These are phyloP conservation scores for Ramularia collo-cygni DNA, from an alignment of 2,329 filamentous ascomycete genomes.

Conservation along the genomic window DNA sequence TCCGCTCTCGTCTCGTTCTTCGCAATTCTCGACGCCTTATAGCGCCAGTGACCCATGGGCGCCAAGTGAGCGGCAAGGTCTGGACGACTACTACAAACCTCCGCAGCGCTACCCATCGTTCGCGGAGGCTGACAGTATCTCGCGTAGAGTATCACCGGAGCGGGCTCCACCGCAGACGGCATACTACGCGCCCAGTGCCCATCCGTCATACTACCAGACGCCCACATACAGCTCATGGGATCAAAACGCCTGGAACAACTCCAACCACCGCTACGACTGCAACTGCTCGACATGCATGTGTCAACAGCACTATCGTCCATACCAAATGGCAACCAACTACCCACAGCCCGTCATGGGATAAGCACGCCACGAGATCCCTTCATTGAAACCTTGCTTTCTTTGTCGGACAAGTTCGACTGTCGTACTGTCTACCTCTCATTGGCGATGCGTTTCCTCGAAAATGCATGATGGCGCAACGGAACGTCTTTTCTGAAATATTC, in stretches of 20 bases:
- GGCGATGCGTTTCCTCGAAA: too few relatives aligned
- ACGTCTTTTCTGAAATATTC: too few relatives aligned
- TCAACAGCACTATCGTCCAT: conserved; percentile 30
- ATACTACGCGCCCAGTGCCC: conserved; percentile 23
- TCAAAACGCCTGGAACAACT: conserved; percentile 26
- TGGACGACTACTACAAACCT: conserved; percentile 30
- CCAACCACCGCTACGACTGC: conserved; percentile 30
- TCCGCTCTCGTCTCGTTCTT: conserved; percentile 26
- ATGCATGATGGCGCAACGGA: too few relatives aligned
- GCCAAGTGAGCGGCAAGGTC: conserved; percentile 20
- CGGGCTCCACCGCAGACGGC: conserved; percentile 25
- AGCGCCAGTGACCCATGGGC: conserved; percentile 28
- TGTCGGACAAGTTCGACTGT: too few relatives aligned
- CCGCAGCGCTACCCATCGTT: conserved; percentile 27
- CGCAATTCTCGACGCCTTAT: conserved; percentile 29
- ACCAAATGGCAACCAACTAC: conserved; percentile 27
- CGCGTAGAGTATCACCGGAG: conserved; percentile 27
- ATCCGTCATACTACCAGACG: conserved; percentile 23
- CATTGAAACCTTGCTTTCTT: too few relatives aligned
- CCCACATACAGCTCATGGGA: conserved; percentile 28
- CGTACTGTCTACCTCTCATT: too few relatives aligned
- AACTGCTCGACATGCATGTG: conserved; percentile 29
- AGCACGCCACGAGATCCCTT: not conserved
- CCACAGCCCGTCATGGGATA: conserved; percentile 33
- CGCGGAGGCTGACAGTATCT: conserved; percentile 29